A percentile compares a stretch with the other conserved stretches of the same genome.
These are phyloP conservation scores for Globisporangium rhizosaccharum DNA, from an alignment of 352 stramenopile genomes.

Conservation along the genomic window DNA sequence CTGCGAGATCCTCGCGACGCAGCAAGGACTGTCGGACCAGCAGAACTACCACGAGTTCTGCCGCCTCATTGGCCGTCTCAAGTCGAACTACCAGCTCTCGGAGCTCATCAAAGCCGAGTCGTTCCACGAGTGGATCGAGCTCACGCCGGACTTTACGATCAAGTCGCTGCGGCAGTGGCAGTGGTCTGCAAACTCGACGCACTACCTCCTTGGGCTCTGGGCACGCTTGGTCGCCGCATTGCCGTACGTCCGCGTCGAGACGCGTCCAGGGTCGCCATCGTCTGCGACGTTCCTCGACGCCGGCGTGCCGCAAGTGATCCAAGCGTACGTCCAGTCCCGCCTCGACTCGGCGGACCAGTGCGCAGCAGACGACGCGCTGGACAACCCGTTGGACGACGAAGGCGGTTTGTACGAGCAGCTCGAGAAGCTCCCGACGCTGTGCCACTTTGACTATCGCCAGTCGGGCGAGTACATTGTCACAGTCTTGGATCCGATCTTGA, in stretches of 20 bases:
- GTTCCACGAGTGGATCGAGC: slow-evolving; percentile 97
- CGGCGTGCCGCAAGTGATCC: slow-evolving; percentile 84
- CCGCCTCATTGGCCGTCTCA: slow-evolving; percentile 94
- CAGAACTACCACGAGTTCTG: slow-evolving; percentile 99
- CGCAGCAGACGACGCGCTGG: slow-evolving; percentile 89
- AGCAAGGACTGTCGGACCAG: slow-evolving; percentile 96
- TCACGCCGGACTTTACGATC: slow-evolving; percentile 95
- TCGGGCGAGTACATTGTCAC: slow-evolving; percentile 92
- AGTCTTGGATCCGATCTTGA: slow-evolving; percentile 94
- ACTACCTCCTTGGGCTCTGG: slow-evolving; percentile 97
- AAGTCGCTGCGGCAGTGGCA: slow-evolving; percentile 97
- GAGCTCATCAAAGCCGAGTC: slow-evolving; percentile 96
- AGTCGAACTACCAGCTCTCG: slow-evolving; percentile 98
- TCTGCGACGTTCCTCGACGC: slow-evolving; percentile 68
- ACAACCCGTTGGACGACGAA: slow-evolving; percentile 96
- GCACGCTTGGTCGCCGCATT: slow-evolving; percentile 93
- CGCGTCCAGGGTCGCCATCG: slow-evolving; percentile 42
- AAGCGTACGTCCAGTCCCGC: slow-evolving; percentile 96
- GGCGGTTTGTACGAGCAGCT: slow-evolving; percentile 95
- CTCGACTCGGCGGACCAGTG: slow-evolving; percentile 93
- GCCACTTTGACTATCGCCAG: slow-evolving; percentile 94
- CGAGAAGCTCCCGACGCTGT: slow-evolving; percentile 95
- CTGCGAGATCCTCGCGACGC: slow-evolving; percentile 90
- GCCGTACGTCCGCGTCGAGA: slow-evolving; percentile 91
- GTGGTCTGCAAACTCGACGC: slow-evolving; percentile 92